A percentile compares a stretch with the other conserved stretches of the same genome.
These are phyloP conservation scores for Vittaforma corneae DNA, from an alignment of 371 early-diverging fungal genomes.

Conservation along the genomic window DNA sequence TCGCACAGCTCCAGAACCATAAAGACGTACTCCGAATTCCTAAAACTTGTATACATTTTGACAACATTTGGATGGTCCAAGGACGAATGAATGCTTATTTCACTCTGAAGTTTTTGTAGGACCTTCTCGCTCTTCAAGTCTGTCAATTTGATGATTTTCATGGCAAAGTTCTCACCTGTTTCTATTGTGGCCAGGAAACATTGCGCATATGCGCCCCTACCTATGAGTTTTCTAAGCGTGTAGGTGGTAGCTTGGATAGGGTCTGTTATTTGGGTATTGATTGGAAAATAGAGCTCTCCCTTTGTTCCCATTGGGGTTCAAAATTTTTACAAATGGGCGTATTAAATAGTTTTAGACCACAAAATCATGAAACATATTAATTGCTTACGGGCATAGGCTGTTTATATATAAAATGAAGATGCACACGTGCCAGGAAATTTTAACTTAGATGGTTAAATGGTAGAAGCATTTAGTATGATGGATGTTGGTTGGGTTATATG, in stretches of 20 bases:
- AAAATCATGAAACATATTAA: background rate
- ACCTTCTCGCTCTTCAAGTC: constrained; percentile 44
- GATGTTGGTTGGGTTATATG: background rate
- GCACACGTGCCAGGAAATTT: background rate
- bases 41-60: constrained; percentile 69
- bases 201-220: constrained; percentile 77
- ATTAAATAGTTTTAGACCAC: background rate
- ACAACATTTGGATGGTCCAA: constrained; percentile 74
- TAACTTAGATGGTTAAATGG: background rate
- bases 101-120: constrained; percentile 61
- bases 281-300: constrained; percentile 26
- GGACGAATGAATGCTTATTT: constrained; percentile 72
- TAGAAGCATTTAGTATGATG: background rate
- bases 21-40: constrained; percentile 74
- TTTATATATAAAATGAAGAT: background rate
- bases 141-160: constrained; percentile 64
- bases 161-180: constrained; percentile 61
- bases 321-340: background rate
- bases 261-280: constrained; percentile 11
- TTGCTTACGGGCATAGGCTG: too few species aligned
- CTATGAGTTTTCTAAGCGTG: constrained; percentile 45
- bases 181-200: constrained; percentile 64
- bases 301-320: constrained; percentile 4
- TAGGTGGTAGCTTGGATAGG: constrained; percentile 8
- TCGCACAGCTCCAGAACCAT: constrained; percentile 84